Base-by-base conservation (phyloP, 1,139 yeast genomes). In the Geotrichum citri-aurantii region DNA sequence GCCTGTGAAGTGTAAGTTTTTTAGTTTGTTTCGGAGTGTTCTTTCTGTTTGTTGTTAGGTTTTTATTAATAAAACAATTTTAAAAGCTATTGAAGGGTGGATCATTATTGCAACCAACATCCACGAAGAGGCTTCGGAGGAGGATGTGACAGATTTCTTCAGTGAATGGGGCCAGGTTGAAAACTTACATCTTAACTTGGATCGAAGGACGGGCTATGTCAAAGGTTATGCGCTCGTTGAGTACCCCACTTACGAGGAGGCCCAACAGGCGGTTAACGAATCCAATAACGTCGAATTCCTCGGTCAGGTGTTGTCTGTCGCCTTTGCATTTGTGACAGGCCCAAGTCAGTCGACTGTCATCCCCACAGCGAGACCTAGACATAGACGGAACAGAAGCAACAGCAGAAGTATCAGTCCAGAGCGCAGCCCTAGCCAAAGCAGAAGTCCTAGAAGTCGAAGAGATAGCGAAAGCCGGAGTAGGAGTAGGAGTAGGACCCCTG, bases 91-190 rank as follows among this genome's bases (percentile, higher is more conserved):
- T 1, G 81, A 77, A 64, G 82, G 81, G 24, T 78, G 78, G 73
- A 73, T 78, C 8, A 52, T 79, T 1, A 66, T 78, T 8, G 77
- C 71, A 7, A 68, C 75, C 0, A 77, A 77, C 51, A 60, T 79
- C 17, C 80, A 79, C 59, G 79, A 77, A 48, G 82, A 79, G 63
- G 75, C 78, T 3, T 66, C 76, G 10, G 82, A 79, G 58, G 81
- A 78, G 56, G 79, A 77, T 51, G 64, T 78, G 6, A 64, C 65
- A 8, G 81, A 79, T 59, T 66, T 68, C 33, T 77, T 78, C 62
- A 70, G 75, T 44, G 81, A 78, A 40, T 77, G 65, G 59, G 80
- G 80, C 1, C 65, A 65, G 11, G 73, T 79, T 3, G 68, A 68
- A 21, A 74, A 73, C 52, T 59, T 77, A 7, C 79, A 76, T 60